Evolutionary conservation across 2,329 filamentous ascomycete genomes (phyloP).

Genomic region (Camptophora hylomeconis): DNA sequence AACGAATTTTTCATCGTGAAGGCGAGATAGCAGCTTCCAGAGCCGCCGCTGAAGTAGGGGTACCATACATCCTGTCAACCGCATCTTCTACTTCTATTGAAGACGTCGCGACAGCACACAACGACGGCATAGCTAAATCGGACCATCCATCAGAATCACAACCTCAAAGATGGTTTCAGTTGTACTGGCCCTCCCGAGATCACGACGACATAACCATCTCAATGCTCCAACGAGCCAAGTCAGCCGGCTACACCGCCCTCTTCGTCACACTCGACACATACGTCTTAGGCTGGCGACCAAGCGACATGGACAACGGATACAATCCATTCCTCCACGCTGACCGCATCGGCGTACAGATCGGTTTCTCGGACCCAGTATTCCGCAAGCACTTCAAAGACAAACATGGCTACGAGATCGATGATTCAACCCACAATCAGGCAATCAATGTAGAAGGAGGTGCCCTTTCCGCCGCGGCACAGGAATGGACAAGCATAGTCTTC

Average conservation of each 20-base stretch:
- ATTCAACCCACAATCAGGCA: constrained; percentile 10
- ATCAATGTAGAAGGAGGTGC: too few species aligned
- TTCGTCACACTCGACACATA: constrained; percentile 64
- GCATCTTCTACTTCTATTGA: constrained; percentile 53
- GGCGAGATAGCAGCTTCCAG: constrained; percentile 50
- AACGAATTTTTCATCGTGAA: constrained; percentile 53
- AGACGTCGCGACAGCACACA: constrained; percentile 48
- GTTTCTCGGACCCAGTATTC: constrained; percentile 57
- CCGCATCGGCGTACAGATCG: constrained; percentile 43
- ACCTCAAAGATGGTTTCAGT: constrained; percentile 59
- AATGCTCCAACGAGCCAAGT: constrained; percentile 48
- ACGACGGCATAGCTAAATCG: constrained; percentile 31
- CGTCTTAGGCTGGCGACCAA: constrained; percentile 54
- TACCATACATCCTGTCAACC: constrained; percentile 57
- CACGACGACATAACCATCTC: constrained; percentile 45
- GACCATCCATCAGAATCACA: too few species aligned
- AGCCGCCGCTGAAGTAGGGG: constrained; percentile 45
- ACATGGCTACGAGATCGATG: constrained; percentile 21
- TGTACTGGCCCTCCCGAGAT: constrained; percentile 60
- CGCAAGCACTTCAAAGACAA: constrained; percentile 41
- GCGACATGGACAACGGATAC: constrained; percentile 47
- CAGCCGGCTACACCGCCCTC: constrained; percentile 49
- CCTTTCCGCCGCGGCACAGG: constrained; percentile 36
- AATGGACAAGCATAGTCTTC: constrained; percentile 42
- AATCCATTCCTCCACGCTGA: constrained; percentile 42